Base-by-base conservation (phyloP, 768 basidiomycete genomes). In the Leccinum aurantiacum region DNA sequence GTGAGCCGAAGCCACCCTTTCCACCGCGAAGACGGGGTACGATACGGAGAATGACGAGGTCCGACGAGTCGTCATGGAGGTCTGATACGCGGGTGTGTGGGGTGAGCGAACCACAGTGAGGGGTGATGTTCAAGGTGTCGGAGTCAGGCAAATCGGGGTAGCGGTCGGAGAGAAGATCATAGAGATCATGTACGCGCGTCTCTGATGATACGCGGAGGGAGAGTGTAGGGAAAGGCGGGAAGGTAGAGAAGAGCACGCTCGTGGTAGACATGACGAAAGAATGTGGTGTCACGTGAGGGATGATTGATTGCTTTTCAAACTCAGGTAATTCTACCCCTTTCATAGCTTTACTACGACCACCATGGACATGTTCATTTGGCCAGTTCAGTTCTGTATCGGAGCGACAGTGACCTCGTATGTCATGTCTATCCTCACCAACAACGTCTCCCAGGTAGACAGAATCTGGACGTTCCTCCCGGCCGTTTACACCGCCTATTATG, bases 1-100 rank as follows among this genome's bases (percentile, higher is more conserved):
- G 95, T 17, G 90, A 92, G 4, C 97, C 97, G 69, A 99, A 98
- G 35, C 96, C 97, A 72, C 97, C 96, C 76, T 98, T 99, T 19
- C 97, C 97, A 52, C 96, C 96, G 3, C 81, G 79, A 7, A 98
- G 70, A 25, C 88, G 79, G 0, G 93, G 89, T 1, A 82, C 77
- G n/a, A 96, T 79, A 0, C 92, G 82, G 1, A 98, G 78, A 2
- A 82, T 79, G n/a, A 93, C 77, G 27, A 90, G 74, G 41, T 70
- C 63, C 5, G 71, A 70, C 15, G 69, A 67, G 31, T 69, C 67
- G 19, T 58, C 67, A 65, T 73, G 65, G 8, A 77, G 72, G 1
- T 78, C 67, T 6, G 79, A 76, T 5, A 84, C 62, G 6, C 74
- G 66, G 3, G 75, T 66, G 17, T 69, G 61, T 24, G 69, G 62